phyloP scores from a whole-genome alignment of 352 stramenopile genomes.

The Globisporangium alternatum region DNA sequence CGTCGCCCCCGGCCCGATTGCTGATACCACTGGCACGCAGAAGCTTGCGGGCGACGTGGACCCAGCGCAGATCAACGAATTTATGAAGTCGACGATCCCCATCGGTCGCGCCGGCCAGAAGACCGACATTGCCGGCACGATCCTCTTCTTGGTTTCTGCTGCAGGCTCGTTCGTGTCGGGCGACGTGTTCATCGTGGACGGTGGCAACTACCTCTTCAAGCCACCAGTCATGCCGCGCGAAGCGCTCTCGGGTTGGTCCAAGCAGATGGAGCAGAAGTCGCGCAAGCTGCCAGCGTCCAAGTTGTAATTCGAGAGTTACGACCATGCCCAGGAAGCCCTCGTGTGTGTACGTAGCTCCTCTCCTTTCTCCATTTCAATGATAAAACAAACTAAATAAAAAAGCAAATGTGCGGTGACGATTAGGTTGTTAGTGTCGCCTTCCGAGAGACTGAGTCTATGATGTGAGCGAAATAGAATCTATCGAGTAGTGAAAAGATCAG shows the following conservation, averaged over 20 bases:
- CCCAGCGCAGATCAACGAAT: conserved; percentile 37
- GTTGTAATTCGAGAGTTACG: conserved; percentile 3
- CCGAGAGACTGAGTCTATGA: no score
- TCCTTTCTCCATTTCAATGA: neutral
- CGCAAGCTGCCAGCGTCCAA: conserved; percentile 31
- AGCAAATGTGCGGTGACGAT: neutral
- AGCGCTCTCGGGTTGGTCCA: conserved; percentile 71
- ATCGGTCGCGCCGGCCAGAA: conserved; percentile 80
- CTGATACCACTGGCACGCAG: conserved; percentile 91
- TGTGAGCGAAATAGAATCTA: neutral
- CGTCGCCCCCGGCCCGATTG: conserved; percentile 95
- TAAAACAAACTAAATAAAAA: neutral
- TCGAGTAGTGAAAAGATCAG: neutral
- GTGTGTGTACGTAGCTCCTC: neutral
- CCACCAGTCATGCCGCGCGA: conserved; percentile 66
- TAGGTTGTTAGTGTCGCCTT: neutral
- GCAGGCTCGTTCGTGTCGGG: conserved; percentile 81
- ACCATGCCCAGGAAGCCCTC: neutral
- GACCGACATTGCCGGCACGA: conserved; percentile 74
- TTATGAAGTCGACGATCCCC: conserved; percentile 50
- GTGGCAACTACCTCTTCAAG: conserved; percentile 80
- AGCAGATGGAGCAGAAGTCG: conserved; percentile 73
- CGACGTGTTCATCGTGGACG: conserved; percentile 82
- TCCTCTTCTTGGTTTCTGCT: conserved; percentile 82
- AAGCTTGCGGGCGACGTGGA: conserved; percentile 86